Evolutionary conservation across 2,329 filamentous ascomycete species (phyloP).

Genomic region (Fusarium xylarioides): DNA sequence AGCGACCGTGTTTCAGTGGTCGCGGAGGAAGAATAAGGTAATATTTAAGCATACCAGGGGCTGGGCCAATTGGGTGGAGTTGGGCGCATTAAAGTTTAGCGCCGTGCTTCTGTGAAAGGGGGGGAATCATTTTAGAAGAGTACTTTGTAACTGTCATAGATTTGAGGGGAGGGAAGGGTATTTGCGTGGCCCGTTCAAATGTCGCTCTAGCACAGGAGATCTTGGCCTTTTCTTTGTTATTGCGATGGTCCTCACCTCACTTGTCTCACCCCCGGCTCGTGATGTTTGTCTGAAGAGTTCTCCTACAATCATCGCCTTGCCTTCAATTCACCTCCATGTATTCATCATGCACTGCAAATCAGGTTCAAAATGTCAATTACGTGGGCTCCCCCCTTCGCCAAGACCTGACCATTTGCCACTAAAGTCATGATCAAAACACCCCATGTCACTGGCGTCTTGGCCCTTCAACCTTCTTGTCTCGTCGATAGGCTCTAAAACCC

Average conservation of each 20-base stretch:
- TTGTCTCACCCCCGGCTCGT: constrained; percentile 1
- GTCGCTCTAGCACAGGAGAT: background rate
- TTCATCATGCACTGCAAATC: constrained; percentile 12
- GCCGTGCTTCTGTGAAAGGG: constrained; percentile 3
- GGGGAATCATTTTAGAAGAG: background rate
- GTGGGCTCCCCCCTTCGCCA: constrained; percentile 31
- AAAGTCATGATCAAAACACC: constrained; percentile 1
- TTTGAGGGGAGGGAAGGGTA: background rate
- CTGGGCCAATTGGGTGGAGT: constrained; percentile 21
- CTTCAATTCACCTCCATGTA: background rate
- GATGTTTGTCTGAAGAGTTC: background rate
- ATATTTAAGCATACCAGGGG: constrained; percentile 44
- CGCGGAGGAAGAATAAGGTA: constrained; percentile 38
- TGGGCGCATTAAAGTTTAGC: constrained; percentile 41
- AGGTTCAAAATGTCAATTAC: constrained; percentile 19
- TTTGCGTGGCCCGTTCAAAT: constrained; percentile 23
- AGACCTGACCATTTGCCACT: constrained; percentile 20
- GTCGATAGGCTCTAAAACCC: background rate
- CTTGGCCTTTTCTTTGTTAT: constrained; percentile 21
- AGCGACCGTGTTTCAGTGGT: constrained; percentile 25
- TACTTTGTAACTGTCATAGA: background rate
- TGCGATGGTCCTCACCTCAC: background rate
- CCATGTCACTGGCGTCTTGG: constrained; percentile 28
- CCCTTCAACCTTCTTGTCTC: constrained; percentile 7
- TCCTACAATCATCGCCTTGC: background rate